A percentile compares a stretch with the other conserved stretches of the same genome.
Conservation (phyloP, 1,139 yeast genomes). For the Debaryomyces robertsiae region DNA sequence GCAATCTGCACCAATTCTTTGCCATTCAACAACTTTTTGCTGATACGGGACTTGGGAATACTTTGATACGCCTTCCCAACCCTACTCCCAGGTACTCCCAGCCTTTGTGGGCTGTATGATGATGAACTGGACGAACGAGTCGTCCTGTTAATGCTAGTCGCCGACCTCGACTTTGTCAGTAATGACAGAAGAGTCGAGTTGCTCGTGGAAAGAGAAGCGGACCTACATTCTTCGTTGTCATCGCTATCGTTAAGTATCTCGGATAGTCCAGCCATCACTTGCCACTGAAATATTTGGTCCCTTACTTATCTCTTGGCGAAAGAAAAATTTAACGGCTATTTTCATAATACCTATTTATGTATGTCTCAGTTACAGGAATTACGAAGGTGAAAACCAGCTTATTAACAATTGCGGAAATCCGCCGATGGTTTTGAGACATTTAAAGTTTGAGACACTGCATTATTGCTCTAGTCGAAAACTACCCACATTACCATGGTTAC, state of each 20-base stretch:
- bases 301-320: no score
- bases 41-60: slow-evolving; percentile 28
- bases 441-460: no score
- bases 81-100: background rate
- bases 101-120: background rate
- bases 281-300: background rate
- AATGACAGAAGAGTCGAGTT: background rate
- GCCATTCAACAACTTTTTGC: slow-evolving; percentile 23
- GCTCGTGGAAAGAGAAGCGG: background rate
- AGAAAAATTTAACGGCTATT: no score
- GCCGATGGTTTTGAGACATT: no score
- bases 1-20: slow-evolving; percentile 42
- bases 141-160: no score
- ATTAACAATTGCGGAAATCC: no score
- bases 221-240: background rate
- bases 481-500: no score
- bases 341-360: slow-evolving; percentile 7
- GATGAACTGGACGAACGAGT: background rate
- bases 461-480: no score
- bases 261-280: slow-evolving; percentile 9
- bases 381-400: slow-evolving; percentile 9
- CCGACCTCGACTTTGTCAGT: no score
- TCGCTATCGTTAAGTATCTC: slow-evolving; percentile 8
- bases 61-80: background rate
- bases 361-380: slow-evolving; percentile 11